Conservation (phyloP, 306 rosid species). For the Ziziphus jujuba region DNA sequence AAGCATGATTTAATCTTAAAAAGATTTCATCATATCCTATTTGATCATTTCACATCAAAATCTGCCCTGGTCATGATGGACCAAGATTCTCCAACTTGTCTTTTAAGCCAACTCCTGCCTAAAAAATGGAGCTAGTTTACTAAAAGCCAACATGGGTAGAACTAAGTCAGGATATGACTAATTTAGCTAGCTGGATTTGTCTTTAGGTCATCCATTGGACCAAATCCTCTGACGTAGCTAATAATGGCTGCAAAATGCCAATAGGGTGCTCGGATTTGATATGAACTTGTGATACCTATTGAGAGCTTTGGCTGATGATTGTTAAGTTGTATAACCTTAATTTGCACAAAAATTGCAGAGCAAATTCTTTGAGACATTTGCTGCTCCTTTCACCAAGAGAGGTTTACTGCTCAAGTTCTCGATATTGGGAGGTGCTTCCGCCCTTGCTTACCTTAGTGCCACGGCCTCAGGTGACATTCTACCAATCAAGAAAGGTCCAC, state of each 20-base stretch:
- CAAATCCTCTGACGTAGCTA: not conserved
- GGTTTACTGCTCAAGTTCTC: conserved; percentile 90
- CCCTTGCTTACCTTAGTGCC: conserved; percentile 80
- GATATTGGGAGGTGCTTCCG: conserved; percentile 85
- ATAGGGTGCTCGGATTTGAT: not conserved
- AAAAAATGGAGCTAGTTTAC: no score
- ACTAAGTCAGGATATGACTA: no score
- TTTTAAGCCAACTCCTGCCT: no score
- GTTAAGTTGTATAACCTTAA: not conserved
- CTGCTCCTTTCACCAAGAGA: conserved; percentile 98
- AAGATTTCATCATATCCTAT: no score
- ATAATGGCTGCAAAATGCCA: conserved; percentile 6
- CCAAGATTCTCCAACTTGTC: not conserved
- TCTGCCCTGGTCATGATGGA: not conserved
- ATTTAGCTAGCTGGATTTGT: no score
- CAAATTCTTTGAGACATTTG: conserved; percentile 98
- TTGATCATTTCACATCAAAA: no score
- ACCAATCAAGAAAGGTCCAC: conserved; percentile 97
- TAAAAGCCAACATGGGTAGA: no score
- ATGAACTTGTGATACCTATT: not conserved
- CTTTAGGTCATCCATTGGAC: not conserved
- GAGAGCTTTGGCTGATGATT: not conserved
- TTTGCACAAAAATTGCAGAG: conserved; percentile 50
- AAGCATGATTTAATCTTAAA: no score
- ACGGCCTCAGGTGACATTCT: conserved; percentile 79